Evolutionary conservation across 2,329 filamentous ascomycete genomes (phyloP), one percentile per base, ranked within the genome.

Genomic region (Cercospora sesami): DNA sequence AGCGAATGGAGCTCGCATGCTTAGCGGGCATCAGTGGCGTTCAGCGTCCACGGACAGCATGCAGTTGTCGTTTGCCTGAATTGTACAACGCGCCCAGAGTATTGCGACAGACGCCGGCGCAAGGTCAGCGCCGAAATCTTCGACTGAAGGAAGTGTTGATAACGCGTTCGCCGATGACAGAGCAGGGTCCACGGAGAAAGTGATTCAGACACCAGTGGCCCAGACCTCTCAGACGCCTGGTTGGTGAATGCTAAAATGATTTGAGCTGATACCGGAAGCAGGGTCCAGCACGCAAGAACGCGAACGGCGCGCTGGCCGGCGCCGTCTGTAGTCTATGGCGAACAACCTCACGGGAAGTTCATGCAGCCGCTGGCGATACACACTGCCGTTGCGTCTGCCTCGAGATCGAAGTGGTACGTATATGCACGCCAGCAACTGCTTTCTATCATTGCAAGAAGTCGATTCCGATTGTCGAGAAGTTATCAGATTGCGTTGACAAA

Each of bases 11-110:
- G 36, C 18, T 61, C 59, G 36, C 36, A 61, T 42, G 59, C 23
- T 45, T 61, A 26, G 59, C 33, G 12, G 36, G 12, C 59, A 28
- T 61, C 31, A 18, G 59, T 61, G 59, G 59, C 59, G 59, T 39
- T 61, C 53, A 57, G 53, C 53, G 16, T 28, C n/a, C 28, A 57
- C 28, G 23, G 4, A 57, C 53, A 31, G 14, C 53, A 23, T 28
- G 23, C 53, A 31, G 18, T 14, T 30, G 53, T 57, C 53, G 53
- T 26, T 57, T 57, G 53, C 53, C 53, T 26, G 23, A 57, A 57
- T 48, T 18, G 28, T 57, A 57, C 53, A 23, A 16, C 23, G 53
- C 53, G 53, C 5, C 23, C 23, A 57, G 53, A 57, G 23, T 12
- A 57, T 57, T 16, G 53, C 53, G 53, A 57, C 53, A 57, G 14